Base-by-base conservation (phyloP, 176 grass and related monocot genomes). In the Triticum urartu region DNA sequence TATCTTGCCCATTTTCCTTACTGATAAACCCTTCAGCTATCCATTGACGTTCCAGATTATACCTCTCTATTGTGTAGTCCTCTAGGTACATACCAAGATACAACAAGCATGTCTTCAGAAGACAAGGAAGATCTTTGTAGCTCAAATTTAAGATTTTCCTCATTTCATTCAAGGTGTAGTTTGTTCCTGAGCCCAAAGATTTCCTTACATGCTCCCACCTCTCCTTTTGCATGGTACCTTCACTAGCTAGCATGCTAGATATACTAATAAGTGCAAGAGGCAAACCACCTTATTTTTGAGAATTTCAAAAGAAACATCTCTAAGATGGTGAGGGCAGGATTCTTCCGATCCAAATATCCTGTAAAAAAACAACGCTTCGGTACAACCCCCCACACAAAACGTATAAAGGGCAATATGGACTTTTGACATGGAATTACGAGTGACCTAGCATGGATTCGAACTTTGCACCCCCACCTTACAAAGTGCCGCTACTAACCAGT, bases 141-240 rank as follows among this genome's bases (percentile, higher is more conserved):
- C 67, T 69, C 15, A 69, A 17, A 9, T 69, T 38, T 38, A 68
- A 8, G 14, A 68, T 68, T 30, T 76, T 7, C 7, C 25, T 54
- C 73, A 54, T 28, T 5, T 18, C n/a, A 13, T 35, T 20, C 75
- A 60, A 39, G 10, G 76, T 61, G 20, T 21, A 36, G 35, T 36
- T 79, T 61, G 18, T 17, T 35, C 22, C 17, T 10, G 43, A 77
- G 0, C 17, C 26, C 26, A 77, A 5, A 35, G 48, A 77, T 28
- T 77, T 32, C 26, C 11, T 34, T 78, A 78, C 50, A 59, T 78
- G 20, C 34, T 78, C 50, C 75, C 75, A 77, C 9, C 28, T 78
- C 36, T 69, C 67, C 67, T 36, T 69, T 38, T 69, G 33, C 8
- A 38, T 5, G 8, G 67, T 38, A 38, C 17, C 0, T 7, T 78